Percentiles rank a stretch among this genome's conserved stretches.
phyloP scores from a whole-genome alignment of 2,329 filamentous ascomycete species.

The Apiospora kogelbergensis region DNA sequence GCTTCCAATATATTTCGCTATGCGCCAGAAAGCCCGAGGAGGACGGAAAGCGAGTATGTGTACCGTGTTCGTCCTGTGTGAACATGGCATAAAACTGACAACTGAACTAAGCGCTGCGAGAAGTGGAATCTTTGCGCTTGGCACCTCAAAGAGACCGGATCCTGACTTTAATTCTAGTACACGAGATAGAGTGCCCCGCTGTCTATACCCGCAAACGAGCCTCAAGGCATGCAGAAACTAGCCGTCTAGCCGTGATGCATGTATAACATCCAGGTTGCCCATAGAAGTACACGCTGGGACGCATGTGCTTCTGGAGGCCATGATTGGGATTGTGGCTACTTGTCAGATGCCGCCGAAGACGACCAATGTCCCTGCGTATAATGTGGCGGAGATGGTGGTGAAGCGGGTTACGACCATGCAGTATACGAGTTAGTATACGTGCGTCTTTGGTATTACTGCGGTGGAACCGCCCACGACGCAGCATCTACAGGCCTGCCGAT shows the following conservation, averaged over 20 bases:
- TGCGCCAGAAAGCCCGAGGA: not conserved
- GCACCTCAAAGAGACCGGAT: not conserved
- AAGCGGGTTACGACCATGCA: not conserved
- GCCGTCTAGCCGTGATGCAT: not conserved
- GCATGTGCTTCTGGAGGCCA: not conserved
- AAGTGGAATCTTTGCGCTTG: not conserved
- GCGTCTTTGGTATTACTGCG: not conserved
- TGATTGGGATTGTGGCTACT: not conserved
- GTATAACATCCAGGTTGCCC: too few species aligned
- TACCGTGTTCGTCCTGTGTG: too few species aligned
- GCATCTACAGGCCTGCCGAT: not conserved
- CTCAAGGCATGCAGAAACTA: not conserved
- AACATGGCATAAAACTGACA: not conserved
- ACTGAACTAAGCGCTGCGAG: not conserved
- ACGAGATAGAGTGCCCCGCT: not conserved
- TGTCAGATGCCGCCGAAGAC: not conserved
- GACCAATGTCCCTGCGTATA: not conserved
- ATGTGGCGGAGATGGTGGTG: not conserved
- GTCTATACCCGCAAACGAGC: not conserved
- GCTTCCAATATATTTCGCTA: not conserved
- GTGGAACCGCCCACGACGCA: not conserved
- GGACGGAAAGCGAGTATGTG: too few species aligned
- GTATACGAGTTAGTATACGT: not conserved
- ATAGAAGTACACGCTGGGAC: not conserved
- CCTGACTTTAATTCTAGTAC: not conserved